phyloP scores from a whole-genome alignment of 2,329 filamentous ascomycete species.

The Myrmaecium sp. region DNA sequence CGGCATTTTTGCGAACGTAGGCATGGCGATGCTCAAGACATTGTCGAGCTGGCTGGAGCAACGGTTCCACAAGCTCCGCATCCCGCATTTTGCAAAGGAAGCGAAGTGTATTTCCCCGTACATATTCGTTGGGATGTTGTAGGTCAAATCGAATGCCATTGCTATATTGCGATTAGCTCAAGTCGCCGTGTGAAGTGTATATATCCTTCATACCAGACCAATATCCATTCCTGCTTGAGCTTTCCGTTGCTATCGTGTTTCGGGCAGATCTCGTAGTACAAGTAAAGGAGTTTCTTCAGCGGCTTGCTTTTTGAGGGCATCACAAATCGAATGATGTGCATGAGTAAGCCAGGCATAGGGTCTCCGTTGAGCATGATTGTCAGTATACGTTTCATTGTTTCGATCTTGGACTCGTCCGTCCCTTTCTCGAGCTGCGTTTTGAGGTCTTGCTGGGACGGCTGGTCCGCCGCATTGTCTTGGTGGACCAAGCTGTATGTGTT shows the following conservation, averaged over 20 bases:
- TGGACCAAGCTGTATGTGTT: conserved; percentile 93
- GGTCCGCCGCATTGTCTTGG: conserved; percentile 90
- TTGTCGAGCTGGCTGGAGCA: conserved; percentile 77
- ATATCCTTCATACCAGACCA: conserved; percentile 72
- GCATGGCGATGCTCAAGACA: conserved; percentile 94
- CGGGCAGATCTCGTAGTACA: conserved; percentile 98
- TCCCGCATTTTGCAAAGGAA: conserved; percentile 95
- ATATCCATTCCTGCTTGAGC: conserved; percentile 98
- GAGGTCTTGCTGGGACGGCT: conserved; percentile 78
- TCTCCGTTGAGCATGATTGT: conserved; percentile 98
- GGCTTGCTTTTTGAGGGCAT: conserved; percentile 97
- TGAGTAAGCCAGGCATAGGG: conserved; percentile 83
- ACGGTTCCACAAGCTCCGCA: conserved; percentile 85
- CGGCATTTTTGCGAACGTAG: conserved; percentile 96
- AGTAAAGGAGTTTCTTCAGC: conserved; percentile 95
- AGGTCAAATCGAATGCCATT: conserved; percentile 97
- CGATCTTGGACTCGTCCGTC: conserved; percentile 79
- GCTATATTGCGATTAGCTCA: conserved; percentile 35
- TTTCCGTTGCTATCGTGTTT: conserved; percentile 87
- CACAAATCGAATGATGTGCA: conserved; percentile 99
- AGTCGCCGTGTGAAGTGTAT: no score
- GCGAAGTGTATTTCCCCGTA: conserved; percentile 91
- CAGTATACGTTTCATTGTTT: conserved; percentile 76
- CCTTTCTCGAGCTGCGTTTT: conserved; percentile 89
- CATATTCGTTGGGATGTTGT: conserved; percentile 95